Percentiles rank a stretch among this genome's conserved stretches.
Conservation (phyloP, 768 basidiomycete genomes). For the Pleurotus sapidus region DNA sequence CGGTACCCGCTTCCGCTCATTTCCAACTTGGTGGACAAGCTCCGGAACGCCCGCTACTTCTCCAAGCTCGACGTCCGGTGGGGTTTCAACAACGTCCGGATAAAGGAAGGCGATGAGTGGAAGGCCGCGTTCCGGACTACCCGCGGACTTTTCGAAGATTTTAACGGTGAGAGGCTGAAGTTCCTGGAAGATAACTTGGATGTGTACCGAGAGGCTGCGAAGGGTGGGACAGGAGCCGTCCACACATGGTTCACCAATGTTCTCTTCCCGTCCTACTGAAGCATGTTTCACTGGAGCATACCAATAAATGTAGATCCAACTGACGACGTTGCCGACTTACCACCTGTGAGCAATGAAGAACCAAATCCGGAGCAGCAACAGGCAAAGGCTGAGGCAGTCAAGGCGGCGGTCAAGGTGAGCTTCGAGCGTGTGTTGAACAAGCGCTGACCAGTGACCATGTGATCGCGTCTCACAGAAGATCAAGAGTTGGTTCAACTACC, state of each 20-base stretch:
- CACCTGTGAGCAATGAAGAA: not conserved
- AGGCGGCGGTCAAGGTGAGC: not conserved
- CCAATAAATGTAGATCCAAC: not conserved
- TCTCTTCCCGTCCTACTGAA: not conserved
- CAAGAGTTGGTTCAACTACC: constrained; percentile 1
- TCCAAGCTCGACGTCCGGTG: no score
- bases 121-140: no score
- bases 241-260: not conserved
- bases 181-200: not conserved
- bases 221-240: not conserved
- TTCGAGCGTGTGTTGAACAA: not conserved
- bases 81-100: no score
- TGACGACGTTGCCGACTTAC: not conserved
- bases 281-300: not conserved
- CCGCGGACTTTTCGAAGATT: no score
- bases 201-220: not conserved
- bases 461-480: not conserved
- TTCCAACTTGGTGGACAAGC: no score
- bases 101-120: no score
- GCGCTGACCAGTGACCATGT: not conserved
- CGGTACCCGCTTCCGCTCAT: no score
- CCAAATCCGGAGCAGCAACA: not conserved
- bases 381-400: not conserved
- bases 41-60: no score
- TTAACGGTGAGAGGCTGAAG: not conserved